Evolutionary conservation across 352 stramenopile genomes (phyloP).

Genomic region (Peronospora belbahrii): DNA sequence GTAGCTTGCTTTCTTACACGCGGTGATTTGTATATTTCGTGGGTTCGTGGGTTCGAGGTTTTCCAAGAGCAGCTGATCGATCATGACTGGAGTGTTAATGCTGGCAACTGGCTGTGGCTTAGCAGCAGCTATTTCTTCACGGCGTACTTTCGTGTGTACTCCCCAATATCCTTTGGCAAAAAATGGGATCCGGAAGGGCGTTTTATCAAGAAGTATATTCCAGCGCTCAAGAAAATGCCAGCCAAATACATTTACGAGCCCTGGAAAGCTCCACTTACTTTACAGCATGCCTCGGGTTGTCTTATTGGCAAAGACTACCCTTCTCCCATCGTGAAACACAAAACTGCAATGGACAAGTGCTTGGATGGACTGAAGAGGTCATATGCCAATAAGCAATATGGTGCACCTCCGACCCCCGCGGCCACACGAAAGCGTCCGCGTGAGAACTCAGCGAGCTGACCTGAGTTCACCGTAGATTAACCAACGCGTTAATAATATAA

Average conservation of each 20-base stretch:
- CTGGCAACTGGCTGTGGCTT: constrained; percentile 97
- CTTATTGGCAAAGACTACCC: constrained; percentile 92
- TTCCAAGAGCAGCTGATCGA: constrained; percentile 93
- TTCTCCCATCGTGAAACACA: constrained; percentile 92
- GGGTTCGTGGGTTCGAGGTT: constrained; percentile 88
- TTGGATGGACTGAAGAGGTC: constrained; percentile 89
- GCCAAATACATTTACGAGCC: constrained; percentile 97
- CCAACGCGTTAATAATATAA: not conserved
- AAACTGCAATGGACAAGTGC: constrained; percentile 81
- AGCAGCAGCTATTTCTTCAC: constrained; percentile 93
- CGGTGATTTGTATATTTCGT: constrained; percentile 94
- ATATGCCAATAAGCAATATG: constrained; percentile 55
- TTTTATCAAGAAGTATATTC: constrained; percentile 92
- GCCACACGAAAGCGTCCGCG: constrained; percentile 3
- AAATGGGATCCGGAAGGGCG: constrained; percentile 92
- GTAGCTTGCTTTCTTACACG: constrained; percentile 97
- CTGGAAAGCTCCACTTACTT: constrained; percentile 89
- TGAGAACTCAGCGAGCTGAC: not conserved
- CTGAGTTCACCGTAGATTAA: not conserved
- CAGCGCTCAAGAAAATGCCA: constrained; percentile 86
- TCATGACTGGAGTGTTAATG: constrained; percentile 95
- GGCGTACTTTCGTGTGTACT: constrained; percentile 97
- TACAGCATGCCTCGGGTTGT: constrained; percentile 81
- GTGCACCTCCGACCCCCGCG: constrained; percentile 10
- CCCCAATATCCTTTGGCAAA: constrained; percentile 89